Evolutionary conservation across 148 eudicot species (phyloP).

Genomic region (Arbutus unedo): DNA sequence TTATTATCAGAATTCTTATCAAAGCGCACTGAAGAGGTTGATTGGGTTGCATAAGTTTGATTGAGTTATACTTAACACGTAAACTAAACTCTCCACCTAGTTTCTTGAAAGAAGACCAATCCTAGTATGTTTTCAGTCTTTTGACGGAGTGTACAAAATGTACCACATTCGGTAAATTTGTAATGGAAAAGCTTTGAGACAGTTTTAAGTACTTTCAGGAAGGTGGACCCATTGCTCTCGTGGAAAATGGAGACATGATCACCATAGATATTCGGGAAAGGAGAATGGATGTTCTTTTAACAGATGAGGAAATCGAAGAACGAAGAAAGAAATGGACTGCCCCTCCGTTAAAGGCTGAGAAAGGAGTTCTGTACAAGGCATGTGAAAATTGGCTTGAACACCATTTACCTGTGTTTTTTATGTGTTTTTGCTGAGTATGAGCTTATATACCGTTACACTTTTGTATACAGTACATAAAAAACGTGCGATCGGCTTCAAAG

Average conservation of each 20-base stretch:
- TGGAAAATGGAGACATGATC: conserved; percentile 75
- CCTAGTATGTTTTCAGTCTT: background rate
- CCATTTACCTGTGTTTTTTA: background rate
- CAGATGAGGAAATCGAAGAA: conserved; percentile 56
- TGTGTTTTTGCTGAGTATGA: background rate
- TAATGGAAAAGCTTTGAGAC: background rate
- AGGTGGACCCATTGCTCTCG: conserved; percentile 89
- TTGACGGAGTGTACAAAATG: background rate
- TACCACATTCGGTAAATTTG: background rate
- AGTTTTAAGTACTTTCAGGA: conserved; percentile 43
- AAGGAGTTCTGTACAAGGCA: conserved; percentile 92
- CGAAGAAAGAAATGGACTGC: conserved; percentile 72
- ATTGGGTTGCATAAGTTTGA: background rate
- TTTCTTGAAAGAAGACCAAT: background rate
- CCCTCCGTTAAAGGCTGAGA: conserved; percentile 65
- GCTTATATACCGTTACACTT: too few species aligned
- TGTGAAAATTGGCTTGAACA: background rate
- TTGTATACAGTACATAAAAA: conserved; percentile 65
- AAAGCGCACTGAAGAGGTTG: too few species aligned
- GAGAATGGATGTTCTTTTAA: conserved; percentile 71
- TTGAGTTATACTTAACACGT: background rate
- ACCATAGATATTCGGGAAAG: conserved; percentile 70
- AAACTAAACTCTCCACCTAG: background rate
- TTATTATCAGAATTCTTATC: too few species aligned
- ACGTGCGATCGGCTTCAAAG: conserved; percentile 72